Evolutionary conservation across 441 rosid species (phyloP), one percentile per base, ranked within the genome.

Genomic region (Cnidoscolus chayamansa): DNA sequence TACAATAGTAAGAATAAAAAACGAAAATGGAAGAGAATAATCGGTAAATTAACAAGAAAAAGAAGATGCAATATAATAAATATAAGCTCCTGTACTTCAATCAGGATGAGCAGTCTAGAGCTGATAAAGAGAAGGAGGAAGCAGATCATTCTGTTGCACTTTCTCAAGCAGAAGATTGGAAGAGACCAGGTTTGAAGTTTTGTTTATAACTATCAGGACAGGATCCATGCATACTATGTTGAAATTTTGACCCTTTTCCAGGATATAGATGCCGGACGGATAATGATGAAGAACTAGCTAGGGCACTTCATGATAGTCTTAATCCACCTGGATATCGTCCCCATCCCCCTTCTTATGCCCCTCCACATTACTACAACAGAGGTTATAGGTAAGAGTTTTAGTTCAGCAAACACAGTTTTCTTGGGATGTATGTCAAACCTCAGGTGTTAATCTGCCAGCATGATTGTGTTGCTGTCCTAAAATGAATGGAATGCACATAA

Each of bases 111-210:
- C 87, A 84, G 55, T 71, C 91, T 45, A 81, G 93, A 81, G 66
- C 77, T 57, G 81, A 73, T 70, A 79, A 87, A 72, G 97, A 92
- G 67, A 85, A 83, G 74, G 94, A 90, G 79, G 95, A 94, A 74
- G 70, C 83, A 40, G 98, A 89, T 70, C 92, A 73, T 68, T 90
- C 96, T 32, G 68, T 83, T 70, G 87, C 97, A 30, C 87, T 84
- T 72, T 83, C 97, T 64, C 75, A 78, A 68, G 82, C 81, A 45
- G 98, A 94, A 74, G 88, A 82, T 71, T 72, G 68, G 70, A 85
- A 76, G 75, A 88, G 84, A 68, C 93, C 87, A 77, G 85, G 75
- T 75, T 92, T 93, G 0, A 75, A 57, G 71, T 37, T 53, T 32
- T 50, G 43, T 32, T 15, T 60, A 55, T 56, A 58, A 58, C 1